A percentile compares a stretch with the other conserved stretches of the same genome.
Conservation (phyloP, 768 basidiomycete species). For the Mycena latifolia region DNA sequence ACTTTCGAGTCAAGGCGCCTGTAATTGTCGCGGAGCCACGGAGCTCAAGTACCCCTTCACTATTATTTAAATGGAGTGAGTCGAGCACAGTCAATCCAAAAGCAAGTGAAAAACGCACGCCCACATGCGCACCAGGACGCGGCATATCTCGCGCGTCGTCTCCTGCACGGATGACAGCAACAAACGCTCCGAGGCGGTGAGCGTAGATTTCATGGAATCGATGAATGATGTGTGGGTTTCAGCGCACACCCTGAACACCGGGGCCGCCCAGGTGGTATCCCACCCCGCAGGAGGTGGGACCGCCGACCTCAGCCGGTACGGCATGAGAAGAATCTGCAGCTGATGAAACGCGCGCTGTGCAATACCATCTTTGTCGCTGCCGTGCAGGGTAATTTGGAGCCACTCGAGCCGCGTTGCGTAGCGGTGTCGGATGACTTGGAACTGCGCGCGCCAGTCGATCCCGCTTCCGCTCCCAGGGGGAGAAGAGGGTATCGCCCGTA, state of each 20-base stretch:
- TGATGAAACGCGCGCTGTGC: constrained; percentile 43
- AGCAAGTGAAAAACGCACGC: constrained; percentile 35
- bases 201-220: constrained; percentile 7
- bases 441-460: constrained; percentile 56
- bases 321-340: constrained; percentile 44
- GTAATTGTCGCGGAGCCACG: constrained; percentile 10
- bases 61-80: too few species aligned
- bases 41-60: constrained; percentile 44
- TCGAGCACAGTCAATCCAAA: too few species aligned
- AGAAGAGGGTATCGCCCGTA: constrained; percentile 33
- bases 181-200: constrained; percentile 47
- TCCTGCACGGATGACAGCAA: constrained; percentile 47
- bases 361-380: constrained; percentile 23
- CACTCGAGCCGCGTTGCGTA: constrained; percentile 56
- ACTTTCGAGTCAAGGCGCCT: constrained; percentile 39
- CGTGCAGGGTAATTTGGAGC: constrained; percentile 49
- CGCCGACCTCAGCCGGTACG: constrained; percentile 44
- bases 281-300: constrained; percentile 29
- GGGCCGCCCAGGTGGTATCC: constrained; percentile 46
- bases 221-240: constrained; percentile 45
- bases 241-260: constrained; percentile 48
- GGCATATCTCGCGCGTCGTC: constrained; percentile 59
- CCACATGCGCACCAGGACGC: constrained; percentile 61
- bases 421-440: constrained; percentile 52
- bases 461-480: constrained; percentile 45